phyloP scores from a whole-genome alignment of 805 yeast species.

The Wickerhamomyces rabaulensis region DNA sequence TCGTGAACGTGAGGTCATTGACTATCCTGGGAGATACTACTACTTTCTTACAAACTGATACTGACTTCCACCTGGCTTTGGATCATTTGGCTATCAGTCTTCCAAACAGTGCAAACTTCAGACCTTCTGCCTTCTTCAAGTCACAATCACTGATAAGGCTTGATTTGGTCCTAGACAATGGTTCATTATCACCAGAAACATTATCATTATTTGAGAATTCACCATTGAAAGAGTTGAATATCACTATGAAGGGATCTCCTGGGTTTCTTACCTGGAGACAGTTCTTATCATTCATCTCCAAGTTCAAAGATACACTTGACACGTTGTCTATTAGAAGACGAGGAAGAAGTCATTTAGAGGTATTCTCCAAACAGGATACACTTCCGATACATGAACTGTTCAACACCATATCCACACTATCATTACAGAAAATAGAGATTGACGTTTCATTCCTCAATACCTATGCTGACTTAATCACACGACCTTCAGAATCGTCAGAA shows the following conservation, averaged over 20 bases:
- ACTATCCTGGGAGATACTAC: constrained; percentile 11
- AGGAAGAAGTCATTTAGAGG: not conserved
- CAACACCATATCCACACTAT: not conserved
- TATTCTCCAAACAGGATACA: not conserved
- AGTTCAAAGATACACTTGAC: not conserved
- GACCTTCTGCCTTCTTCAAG: not conserved
- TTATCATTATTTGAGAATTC: not conserved
- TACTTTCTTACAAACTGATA: not conserved
- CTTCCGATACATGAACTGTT: not conserved
- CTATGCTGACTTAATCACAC: not conserved
- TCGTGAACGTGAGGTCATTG: constrained; percentile 10
- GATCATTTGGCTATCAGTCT: constrained; percentile 9
- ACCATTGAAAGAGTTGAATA: constrained; percentile 9
- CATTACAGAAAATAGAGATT: not conserved
- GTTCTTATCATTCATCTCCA: not conserved
- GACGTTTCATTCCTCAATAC: not conserved
- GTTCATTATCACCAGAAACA: not conserved
- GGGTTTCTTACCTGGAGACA: not conserved
- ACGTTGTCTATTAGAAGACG: not conserved
- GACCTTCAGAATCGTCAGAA: not conserved
- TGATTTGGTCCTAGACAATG: constrained; percentile 1
- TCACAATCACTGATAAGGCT: not conserved
- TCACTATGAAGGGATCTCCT: constrained; percentile 2
- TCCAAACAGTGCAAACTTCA: not conserved
- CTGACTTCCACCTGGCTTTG: not conserved